Percentiles rank a stretch among this genome's conserved stretches.
Evolutionary conservation across 2,329 filamentous ascomycete species (phyloP).

Genomic region (Exserohilum rostratum): DNA sequence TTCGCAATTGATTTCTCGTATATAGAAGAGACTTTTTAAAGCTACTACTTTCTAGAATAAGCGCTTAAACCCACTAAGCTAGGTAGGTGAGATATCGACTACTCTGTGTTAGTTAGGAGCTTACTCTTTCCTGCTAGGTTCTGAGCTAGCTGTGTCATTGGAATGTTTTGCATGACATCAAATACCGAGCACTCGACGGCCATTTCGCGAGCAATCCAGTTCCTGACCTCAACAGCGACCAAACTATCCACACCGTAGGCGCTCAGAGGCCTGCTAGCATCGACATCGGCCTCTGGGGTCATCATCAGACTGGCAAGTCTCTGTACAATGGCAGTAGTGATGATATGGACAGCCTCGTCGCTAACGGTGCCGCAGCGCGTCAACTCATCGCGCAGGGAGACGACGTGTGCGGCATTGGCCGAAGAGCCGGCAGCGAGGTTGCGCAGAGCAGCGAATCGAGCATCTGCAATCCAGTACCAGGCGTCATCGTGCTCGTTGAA

Average conservation of each 20-base stretch:
- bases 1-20: no score
- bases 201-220: slow-evolving; percentile 13
- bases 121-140: slow-evolving; percentile 17
- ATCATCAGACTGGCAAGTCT: slow-evolving; percentile 16
- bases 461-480: slow-evolving; percentile 12
- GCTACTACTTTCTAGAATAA: no score
- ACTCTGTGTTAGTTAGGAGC: neutral
- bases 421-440: slow-evolving; percentile 8
- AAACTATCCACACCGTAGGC: slow-evolving; percentile 29
- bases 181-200: slow-evolving; percentile 12
- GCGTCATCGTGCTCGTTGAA: slow-evolving; percentile 12
- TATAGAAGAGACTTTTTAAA: no score
- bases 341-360: slow-evolving; percentile 10
- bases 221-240: slow-evolving; percentile 26
- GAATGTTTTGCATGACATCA: slow-evolving; percentile 14
- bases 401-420: neutral
- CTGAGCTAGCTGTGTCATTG: slow-evolving; percentile 11
- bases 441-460: slow-evolving; percentile 7
- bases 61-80: no score
- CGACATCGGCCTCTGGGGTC: slow-evolving; percentile 21
- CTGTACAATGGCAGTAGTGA: slow-evolving; percentile 7
- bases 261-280: slow-evolving; percentile 24
- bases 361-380: slow-evolving; percentile 3
- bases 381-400: slow-evolving; percentile 9
- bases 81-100: no score